Base-by-base conservation (phyloP, 2,329 filamentous ascomycete genomes). In the Cordyceps pruinosa region DNA sequence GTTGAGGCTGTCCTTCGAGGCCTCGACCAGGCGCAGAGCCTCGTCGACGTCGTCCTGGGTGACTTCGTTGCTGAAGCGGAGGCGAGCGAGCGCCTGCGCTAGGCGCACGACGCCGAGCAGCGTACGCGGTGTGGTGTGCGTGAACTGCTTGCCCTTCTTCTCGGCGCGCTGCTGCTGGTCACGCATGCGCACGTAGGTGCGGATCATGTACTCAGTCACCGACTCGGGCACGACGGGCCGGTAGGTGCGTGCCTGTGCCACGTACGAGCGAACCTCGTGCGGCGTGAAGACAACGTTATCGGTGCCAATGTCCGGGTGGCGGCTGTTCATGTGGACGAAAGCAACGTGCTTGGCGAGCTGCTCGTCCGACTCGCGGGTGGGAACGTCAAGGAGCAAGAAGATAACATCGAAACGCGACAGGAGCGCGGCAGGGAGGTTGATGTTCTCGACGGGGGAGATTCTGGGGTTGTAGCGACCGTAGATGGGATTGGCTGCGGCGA, bases 391-490 rank as follows among this genome's bases (percentile, higher is more conserved):
- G 66, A 99, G 92, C 47, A 99, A 80, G 80, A 97, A 99, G 64
- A 99, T 83, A 64, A 99, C 82, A 71, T 99, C 94, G 74, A 99
- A 99, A 83, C 94, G 90, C 59, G 93, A 97, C 56, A 99, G 83
- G 21, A 99, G 84, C 21, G 94, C 94, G 19, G 94, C 94, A n/a
- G 94, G 94, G 41, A 99, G 85, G 73, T 99, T 99, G 75, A 99
- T 99, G 73, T 99, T 99, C 73, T 99, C 94, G 26, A 99, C 92
- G 0, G 94, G 94, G 1, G 93, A 97, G 65, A 99, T 88, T 61
- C 91, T 90, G 57, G 94, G 94, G 75, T 99, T 99, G 79, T 99
- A 99, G 61, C 94, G 90, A 62, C 94, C 94, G 68, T 99, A 99
- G 42, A 99, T 83, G 58, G 94, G 94, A 75, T 99, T 99, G 64